Percentiles rank a stretch among this genome's conserved stretches.
These are phyloP conservation scores for Sphagnum tenellum DNA, from an alignment of 225 moss, liverwort and hornwort genomes.

Conservation along the genomic window DNA sequence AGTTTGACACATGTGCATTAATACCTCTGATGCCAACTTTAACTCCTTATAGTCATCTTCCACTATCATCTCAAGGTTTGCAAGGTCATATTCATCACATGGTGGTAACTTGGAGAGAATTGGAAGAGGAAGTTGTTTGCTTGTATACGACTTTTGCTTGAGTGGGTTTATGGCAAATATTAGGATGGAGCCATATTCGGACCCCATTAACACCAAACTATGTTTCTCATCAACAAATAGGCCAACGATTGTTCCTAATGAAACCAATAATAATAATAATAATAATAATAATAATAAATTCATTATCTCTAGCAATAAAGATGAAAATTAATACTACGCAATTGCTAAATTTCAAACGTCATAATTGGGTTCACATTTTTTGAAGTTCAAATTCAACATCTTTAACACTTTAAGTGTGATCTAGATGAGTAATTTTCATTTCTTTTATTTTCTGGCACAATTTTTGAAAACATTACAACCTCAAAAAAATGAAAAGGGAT, in stretches of 20 bases:
- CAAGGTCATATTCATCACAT: constrained; percentile 1
- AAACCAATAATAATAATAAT: not conserved
- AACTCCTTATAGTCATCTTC: constrained; percentile 5
- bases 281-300: no score
- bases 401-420: no score
- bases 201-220: constrained; percentile 34
- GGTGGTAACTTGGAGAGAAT: not conserved
- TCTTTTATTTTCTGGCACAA: no score
- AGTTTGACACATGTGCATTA: not conserved
- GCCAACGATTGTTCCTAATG: constrained; percentile 39
- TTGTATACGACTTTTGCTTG: constrained; percentile 7
- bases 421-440: no score
- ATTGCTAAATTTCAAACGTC: no score
- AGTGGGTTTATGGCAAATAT: constrained; percentile 25
- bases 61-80: not conserved
- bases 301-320: no score
- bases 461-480: no score
- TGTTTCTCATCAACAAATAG: constrained; percentile 48
- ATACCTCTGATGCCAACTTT: constrained; percentile 9
- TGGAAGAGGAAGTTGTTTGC: not conserved
- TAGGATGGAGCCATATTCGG: constrained; percentile 38
- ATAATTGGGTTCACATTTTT: no score
- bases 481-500: no score
- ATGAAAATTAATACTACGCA: no score
- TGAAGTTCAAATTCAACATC: no score